phyloP scores from a whole-genome alignment of 179 eudicot species.

The Heliamphora pulchella region DNA sequence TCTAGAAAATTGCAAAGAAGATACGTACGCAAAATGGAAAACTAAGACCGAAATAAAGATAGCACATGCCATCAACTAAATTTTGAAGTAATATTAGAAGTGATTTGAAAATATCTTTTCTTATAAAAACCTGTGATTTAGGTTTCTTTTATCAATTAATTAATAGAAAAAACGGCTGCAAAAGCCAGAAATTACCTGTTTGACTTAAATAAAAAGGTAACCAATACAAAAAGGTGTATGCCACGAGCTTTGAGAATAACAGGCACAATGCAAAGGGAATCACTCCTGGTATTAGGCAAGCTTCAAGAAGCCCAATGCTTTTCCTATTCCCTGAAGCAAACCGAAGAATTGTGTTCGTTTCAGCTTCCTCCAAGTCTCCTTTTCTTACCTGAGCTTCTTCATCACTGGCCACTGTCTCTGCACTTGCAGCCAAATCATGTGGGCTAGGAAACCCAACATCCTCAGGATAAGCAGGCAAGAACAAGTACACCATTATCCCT shows the following conservation, averaged over 20 bases:
- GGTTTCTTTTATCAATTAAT: background rate
- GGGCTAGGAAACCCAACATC: conserved; percentile 69
- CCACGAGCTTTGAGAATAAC: conserved; percentile 95
- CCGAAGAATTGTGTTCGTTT: conserved; percentile 7
- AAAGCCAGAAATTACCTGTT: conserved; percentile 51
- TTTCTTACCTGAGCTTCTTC: conserved; percentile 43
- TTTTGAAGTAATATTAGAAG: background rate
- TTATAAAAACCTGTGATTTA: background rate
- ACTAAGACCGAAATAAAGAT: background rate
- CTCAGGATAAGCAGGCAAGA: conserved; percentile 92
- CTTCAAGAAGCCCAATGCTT: conserved; percentile 69
- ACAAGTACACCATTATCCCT: conserved; percentile 66
- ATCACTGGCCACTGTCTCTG: conserved; percentile 28
- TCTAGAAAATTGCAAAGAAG: background rate
- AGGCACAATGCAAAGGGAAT: conserved; percentile 92
- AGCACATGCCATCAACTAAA: background rate
- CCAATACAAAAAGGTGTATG: conserved; percentile 94
- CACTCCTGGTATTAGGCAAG: conserved; percentile 89
- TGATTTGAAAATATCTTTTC: background rate
- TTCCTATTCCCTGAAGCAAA: conserved; percentile 36
- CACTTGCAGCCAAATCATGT: conserved; percentile 26
- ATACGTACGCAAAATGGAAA: background rate
- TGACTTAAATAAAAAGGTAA: conserved; percentile 89
- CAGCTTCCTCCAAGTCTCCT: conserved; percentile 10
- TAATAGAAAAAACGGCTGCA: background rate